Evolutionary conservation across 805 yeast genomes (phyloP).

Genomic region (Saccharomycopsis oosterbeekiorum): DNA sequence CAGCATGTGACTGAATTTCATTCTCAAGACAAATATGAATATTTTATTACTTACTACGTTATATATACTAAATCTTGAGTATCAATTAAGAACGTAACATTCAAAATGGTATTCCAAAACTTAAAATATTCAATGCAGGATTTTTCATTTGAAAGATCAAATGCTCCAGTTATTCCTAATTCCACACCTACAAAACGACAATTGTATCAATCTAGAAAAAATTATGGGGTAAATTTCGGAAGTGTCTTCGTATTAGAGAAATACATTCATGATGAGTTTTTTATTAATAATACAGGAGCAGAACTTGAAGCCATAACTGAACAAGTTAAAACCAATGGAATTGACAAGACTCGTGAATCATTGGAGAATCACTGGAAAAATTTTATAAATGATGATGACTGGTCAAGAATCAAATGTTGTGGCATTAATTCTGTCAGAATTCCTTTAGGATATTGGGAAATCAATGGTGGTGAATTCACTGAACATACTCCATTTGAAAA

Average conservation of each 20-base stretch:
- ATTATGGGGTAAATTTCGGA: conserved; percentile 83
- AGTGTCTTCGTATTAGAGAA: conserved; percentile 70
- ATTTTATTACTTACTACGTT: too few species aligned
- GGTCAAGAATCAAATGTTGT: conserved; percentile 56
- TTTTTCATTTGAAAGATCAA: conserved; percentile 9
- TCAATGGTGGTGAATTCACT: conserved; percentile 52
- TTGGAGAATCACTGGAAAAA: conserved; percentile 58
- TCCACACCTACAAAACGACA: conserved; percentile 31
- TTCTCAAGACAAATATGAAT: too few species aligned
- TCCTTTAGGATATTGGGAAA: conserved; percentile 89
- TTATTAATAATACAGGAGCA: conserved; percentile 46
- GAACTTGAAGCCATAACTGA: conserved; percentile 67
- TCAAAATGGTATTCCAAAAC: not conserved
- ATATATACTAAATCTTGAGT: too few species aligned
- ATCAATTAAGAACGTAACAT: too few species aligned
- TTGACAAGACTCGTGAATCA: conserved; percentile 40
- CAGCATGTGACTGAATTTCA: too few species aligned
- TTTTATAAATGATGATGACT: conserved; percentile 60
- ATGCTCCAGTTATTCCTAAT: conserved; percentile 10
- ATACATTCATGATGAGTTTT: conserved; percentile 61
- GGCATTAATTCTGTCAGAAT: conserved; percentile 77
- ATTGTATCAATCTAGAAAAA: conserved; percentile 50
- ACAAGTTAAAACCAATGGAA: conserved; percentile 38
- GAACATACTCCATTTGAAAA: conserved; percentile 53
- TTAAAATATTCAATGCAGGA: conserved; percentile 12